phyloP scores from a whole-genome alignment of 495 filamentous ascomycete genomes.

The Echria macrotheca region DNA sequence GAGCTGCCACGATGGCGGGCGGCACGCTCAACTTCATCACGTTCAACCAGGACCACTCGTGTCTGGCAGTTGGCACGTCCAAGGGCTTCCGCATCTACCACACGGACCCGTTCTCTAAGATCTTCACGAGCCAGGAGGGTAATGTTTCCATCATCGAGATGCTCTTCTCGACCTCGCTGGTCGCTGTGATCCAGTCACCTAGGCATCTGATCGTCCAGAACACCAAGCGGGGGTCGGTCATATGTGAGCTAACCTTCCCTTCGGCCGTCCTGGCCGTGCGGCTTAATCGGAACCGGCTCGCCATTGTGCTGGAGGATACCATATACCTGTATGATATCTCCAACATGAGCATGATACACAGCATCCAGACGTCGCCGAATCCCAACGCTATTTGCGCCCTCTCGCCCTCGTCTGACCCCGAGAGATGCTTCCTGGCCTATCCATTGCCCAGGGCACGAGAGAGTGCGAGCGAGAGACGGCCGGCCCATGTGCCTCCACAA shows the following conservation, averaged over 20 bases:
- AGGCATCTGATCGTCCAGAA: constrained; percentile 90
- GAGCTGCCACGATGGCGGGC: constrained; percentile 40
- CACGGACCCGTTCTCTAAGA: constrained; percentile 89
- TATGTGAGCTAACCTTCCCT: constrained; percentile 97
- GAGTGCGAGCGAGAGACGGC: constrained; percentile 51
- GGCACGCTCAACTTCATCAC: constrained; percentile 93
- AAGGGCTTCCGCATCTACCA: constrained; percentile 94
- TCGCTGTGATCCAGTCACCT: constrained; percentile 85
- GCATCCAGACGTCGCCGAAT: constrained; percentile 89
- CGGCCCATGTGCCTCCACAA: constrained; percentile 84
- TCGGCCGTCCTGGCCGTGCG: constrained; percentile 88
- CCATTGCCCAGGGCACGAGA: constrained; percentile 77
- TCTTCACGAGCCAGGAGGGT: constrained; percentile 86
- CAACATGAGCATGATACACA: constrained; percentile 90
- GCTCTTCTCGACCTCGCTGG: constrained; percentile 98
- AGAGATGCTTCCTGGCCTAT: constrained; percentile 90
- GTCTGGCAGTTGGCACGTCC: constrained; percentile 85
- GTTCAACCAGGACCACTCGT: constrained; percentile 98
- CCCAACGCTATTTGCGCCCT: constrained; percentile 85
- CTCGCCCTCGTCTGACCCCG: constrained; percentile 91
- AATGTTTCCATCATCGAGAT: constrained; percentile 95
- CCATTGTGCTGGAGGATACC: constrained; percentile 87
- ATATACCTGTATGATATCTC: constrained; percentile 98
- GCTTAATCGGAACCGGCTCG: constrained; percentile 87
- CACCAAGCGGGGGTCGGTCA: constrained; percentile 94